Conservation (phyloP, 306 rosid genomes). For the Vachellia pachyceras region DNA sequence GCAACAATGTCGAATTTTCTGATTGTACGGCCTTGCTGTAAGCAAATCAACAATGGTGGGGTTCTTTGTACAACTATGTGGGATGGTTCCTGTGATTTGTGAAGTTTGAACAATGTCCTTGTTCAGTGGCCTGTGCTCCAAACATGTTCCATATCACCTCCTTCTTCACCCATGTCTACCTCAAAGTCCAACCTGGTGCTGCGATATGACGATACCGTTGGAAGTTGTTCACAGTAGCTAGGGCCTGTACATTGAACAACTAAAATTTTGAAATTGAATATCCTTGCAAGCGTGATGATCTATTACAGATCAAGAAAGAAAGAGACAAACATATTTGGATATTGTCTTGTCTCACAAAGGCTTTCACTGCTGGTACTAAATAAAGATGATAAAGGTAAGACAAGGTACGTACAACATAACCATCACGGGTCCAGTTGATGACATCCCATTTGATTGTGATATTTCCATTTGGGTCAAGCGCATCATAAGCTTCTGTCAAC, state of each 20-base stretch:
- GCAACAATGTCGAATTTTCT: conserved; percentile 76
- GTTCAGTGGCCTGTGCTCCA: conserved; percentile 83
- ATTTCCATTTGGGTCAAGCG: conserved; percentile 79
- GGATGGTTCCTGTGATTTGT: conserved; percentile 55
- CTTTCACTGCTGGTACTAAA: neutral
- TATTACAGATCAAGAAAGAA: neutral
- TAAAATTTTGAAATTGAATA: neutral
- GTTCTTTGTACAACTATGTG: conserved; percentile 72
- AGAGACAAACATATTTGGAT: conserved; percentile 1
- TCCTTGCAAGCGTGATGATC: conserved; percentile 6
- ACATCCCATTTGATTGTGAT: conserved; percentile 83
- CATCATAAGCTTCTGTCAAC: conserved; percentile 59
- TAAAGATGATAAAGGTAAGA: neutral
- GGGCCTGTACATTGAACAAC: conserved; percentile 56
- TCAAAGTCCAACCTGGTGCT: conserved; percentile 80
- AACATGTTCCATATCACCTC: conserved; percentile 83
- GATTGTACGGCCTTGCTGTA: conserved; percentile 82
- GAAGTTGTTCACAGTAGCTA: conserved; percentile 71
- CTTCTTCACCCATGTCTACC: conserved; percentile 87
- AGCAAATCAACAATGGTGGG: conserved; percentile 76
- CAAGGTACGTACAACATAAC: conserved; percentile 70
- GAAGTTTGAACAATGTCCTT: conserved; percentile 87
- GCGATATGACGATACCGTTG: conserved; percentile 78
- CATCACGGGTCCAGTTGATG: conserved; percentile 72
- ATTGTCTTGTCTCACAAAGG: neutral